Evolutionary conservation across 129 eudicot species (phyloP).

Genomic region (Artemisia argyi): DNA sequence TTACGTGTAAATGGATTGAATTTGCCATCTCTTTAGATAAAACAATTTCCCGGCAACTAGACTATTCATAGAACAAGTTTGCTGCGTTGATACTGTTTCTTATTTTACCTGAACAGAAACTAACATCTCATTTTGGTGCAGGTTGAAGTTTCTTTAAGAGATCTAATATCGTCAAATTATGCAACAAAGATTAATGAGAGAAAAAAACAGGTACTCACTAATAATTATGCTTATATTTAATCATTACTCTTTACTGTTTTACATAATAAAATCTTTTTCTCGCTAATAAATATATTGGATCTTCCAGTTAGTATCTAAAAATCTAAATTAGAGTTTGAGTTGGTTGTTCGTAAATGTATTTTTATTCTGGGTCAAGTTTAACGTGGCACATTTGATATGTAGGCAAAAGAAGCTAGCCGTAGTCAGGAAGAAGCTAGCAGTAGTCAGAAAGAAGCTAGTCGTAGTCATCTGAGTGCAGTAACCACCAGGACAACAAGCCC

Average conservation of each 20-base stretch:
- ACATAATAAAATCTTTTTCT: no score
- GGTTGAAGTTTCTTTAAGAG: conserved; percentile 98
- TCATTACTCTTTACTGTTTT: no score
- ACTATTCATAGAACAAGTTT: background rate
- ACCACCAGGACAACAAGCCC: conserved; percentile 89
- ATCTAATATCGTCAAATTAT: conserved; percentile 86
- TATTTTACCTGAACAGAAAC: background rate
- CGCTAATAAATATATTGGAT: background rate
- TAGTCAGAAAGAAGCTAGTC: conserved; percentile 66
- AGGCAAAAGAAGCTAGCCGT: no score
- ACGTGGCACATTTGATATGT: no score
- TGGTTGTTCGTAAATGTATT: no score
- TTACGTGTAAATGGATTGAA: no score
- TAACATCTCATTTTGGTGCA: conserved; percentile 31
- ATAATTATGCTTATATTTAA: background rate
- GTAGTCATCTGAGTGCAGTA: conserved; percentile 85
- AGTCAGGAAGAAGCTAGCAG: no score
- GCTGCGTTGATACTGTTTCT: background rate
- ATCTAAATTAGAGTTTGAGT: no score
- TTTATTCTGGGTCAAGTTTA: no score
- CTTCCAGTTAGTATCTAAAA: no score
- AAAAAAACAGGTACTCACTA: conserved; percentile 64
- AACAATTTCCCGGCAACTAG: no score
- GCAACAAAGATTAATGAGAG: conserved; percentile 97
- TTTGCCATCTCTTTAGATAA: no score